These are phyloP conservation scores for Saturnispora kantuleensis DNA, from an alignment of 805 yeast genomes.

Conservation along the genomic window DNA sequence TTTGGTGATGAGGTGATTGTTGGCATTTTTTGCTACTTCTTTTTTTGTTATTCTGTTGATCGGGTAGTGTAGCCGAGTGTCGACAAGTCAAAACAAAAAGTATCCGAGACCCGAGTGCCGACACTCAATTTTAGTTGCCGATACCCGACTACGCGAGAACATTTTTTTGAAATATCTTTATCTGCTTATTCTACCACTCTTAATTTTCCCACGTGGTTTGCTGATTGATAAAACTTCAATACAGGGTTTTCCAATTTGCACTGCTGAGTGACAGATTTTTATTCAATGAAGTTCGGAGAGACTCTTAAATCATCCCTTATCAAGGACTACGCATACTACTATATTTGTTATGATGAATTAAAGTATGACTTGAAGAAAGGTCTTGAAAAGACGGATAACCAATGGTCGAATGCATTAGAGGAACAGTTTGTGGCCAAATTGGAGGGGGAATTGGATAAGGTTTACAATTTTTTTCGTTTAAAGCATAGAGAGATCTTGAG, in stretches of 20 bases:
- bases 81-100: not conserved
- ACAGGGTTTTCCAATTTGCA: too few species aligned
- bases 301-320: slow-evolving; percentile 82
- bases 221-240: not conserved
- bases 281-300: slow-evolving; percentile 86
- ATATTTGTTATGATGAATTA: slow-evolving; percentile 84
- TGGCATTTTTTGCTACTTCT: not conserved
- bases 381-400: slow-evolving; percentile 40
- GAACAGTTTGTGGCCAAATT: slow-evolving; percentile 66
- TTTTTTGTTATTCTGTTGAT: too few species aligned
- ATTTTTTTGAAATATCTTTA: too few species aligned
- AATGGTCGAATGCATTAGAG: slow-evolving; percentile 74
- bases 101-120: not conserved
- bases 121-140: not conserved
- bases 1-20: not conserved
- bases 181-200: too few species aligned
- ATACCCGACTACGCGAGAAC: too few species aligned
- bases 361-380: slow-evolving; percentile 71
- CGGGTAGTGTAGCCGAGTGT: not conserved
- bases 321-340: slow-evolving; percentile 84
- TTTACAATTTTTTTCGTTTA: slow-evolving; percentile 81
- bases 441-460: slow-evolving; percentile 85
- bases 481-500: slow-evolving; percentile 80
- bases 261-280: not conserved
- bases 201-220: not conserved